phyloP scores from a whole-genome alignment of 1,139 yeast species.

The Diutina mesorugosa region DNA sequence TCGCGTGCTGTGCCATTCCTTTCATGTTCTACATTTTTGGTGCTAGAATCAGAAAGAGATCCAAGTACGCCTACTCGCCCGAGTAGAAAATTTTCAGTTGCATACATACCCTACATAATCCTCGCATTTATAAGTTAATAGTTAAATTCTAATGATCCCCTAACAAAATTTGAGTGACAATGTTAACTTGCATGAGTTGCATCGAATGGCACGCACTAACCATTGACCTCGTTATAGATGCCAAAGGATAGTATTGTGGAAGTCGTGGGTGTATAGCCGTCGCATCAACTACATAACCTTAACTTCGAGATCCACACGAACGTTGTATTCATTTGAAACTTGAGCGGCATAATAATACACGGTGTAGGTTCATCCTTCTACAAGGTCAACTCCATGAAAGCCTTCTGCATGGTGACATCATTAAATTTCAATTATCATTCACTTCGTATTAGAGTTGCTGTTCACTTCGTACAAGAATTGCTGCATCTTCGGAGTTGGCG shows the following conservation, averaged over 20 bases:
- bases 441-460: neutral
- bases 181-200: no score
- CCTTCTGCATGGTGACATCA: neutral
- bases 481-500: neutral
- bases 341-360: no score
- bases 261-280: no score
- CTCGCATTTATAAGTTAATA: neutral
- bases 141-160: neutral
- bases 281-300: no score
- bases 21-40: slow-evolving; percentile 41
- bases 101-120: neutral
- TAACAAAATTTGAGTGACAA: no score
- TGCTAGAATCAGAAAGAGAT: slow-evolving; percentile 36
- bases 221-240: no score
- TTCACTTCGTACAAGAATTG: neutral
- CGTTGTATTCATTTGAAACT: no score
- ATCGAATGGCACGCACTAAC: no score
- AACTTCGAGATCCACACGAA: no score
- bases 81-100: neutral
- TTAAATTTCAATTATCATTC: neutral
- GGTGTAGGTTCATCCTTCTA: no score
- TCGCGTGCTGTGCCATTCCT: slow-evolving; percentile 54
- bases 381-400: no score
- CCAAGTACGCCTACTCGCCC: slow-evolving; percentile 34
- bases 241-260: no score